Conservation (phyloP, 345 rosid genomes). For the Cardamine resedifolia region DNA sequence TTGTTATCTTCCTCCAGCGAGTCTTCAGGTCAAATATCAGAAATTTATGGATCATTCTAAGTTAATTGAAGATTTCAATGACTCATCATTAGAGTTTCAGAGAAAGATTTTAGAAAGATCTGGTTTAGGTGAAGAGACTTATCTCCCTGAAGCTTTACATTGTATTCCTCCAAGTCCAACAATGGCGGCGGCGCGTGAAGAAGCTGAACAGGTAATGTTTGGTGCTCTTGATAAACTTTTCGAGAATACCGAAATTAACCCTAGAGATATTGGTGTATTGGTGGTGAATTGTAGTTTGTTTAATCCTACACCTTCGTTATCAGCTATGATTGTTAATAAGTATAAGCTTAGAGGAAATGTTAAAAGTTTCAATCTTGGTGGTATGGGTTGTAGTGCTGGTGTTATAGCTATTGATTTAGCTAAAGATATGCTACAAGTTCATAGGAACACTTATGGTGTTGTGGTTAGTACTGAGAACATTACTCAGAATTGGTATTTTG, state of each 20-base stretch:
- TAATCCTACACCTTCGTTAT: constrained; percentile 88
- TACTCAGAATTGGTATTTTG: constrained; percentile 94
- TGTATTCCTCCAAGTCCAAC: constrained; percentile 75
- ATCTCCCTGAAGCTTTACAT: constrained; percentile 79
- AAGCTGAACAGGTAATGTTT: constrained; percentile 92
- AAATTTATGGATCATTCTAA: constrained; percentile 80
- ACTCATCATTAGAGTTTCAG: constrained; percentile 82
- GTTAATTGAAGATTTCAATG: constrained; percentile 71
- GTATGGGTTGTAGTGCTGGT: constrained; percentile 96
- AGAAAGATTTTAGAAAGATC: constrained; percentile 77
- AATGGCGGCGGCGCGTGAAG: constrained; percentile 83
- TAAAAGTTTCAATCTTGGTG: constrained; percentile 73
- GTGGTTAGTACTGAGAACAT: constrained; percentile 91
- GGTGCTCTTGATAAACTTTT: constrained; percentile 76
- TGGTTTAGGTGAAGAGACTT: constrained; percentile 93
- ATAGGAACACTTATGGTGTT: constrained; percentile 80
- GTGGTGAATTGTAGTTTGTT: constrained; percentile 92
- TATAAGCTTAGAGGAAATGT: constrained; percentile 78
- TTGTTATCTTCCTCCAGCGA: constrained; percentile 70
- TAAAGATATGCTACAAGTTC: constrained; percentile 82
- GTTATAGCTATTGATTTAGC: constrained; percentile 81
- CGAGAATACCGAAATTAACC: constrained; percentile 63
- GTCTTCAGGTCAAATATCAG: constrained; percentile 50
- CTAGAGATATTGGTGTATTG: constrained; percentile 81
- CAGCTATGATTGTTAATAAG: constrained; percentile 89